Evolutionary conservation across 352 stramenopile species (phyloP).

Genomic region (Globisporangium middletonii): DNA sequence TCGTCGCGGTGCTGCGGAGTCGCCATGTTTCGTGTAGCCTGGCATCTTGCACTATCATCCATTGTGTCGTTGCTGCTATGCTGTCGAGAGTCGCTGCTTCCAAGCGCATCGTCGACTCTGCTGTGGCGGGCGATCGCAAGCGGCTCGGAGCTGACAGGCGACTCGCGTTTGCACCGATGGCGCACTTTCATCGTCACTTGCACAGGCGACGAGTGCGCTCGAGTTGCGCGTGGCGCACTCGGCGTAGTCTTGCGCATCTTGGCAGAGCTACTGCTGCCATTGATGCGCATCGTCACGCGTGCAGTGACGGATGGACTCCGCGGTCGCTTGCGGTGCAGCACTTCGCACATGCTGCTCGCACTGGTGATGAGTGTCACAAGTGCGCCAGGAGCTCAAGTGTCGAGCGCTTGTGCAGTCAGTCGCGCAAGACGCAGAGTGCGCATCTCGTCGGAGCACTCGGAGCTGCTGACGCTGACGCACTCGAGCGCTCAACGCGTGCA

Average conservation of each 20-base stretch:
- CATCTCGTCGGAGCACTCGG: too few species aligned
- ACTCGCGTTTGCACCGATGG: background rate
- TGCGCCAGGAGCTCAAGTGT: background rate
- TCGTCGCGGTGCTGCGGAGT: conserved; percentile 46
- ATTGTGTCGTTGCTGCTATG: background rate
- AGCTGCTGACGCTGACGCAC: too few species aligned
- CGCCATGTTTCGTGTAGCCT: conserved; percentile 16
- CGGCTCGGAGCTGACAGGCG: background rate
- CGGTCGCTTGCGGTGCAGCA: conserved; percentile 12
- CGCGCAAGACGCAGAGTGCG: too few species aligned
- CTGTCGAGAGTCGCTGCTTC: background rate
- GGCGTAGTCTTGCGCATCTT: conserved; percentile 2
- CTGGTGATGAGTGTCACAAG: background rate
- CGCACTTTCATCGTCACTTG: background rate
- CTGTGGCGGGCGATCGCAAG: background rate
- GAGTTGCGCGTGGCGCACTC: background rate
- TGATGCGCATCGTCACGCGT: background rate
- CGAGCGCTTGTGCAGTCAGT: background rate
- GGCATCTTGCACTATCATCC: background rate
- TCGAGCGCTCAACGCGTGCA: too few species aligned
- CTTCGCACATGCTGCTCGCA: conserved; percentile 7
- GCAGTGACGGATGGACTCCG: conserved; percentile 3
- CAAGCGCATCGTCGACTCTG: background rate
- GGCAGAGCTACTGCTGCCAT: background rate
- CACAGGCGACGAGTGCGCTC: conserved; percentile 2